Evolutionary conservation across 1,284 basidiomycete species (phyloP).

Genomic region (Peniophora sp.): DNA sequence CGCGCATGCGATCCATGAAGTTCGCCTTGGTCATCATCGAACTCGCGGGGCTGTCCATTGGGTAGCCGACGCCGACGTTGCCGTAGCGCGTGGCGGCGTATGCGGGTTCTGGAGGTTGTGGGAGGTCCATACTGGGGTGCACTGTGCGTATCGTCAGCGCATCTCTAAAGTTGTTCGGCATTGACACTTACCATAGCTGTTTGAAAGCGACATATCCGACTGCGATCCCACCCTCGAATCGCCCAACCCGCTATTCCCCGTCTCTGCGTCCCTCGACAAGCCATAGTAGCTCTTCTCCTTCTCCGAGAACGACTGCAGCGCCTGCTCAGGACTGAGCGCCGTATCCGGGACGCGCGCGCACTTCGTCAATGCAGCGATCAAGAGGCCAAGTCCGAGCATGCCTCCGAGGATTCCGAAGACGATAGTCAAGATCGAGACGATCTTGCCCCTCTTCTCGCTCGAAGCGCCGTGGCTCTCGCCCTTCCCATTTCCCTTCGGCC

Average conservation of each 20-base stretch:
- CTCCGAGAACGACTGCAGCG: conserved; percentile 43
- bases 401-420: conserved; percentile 58
- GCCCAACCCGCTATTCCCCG: conserved; percentile 17
- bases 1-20: conserved; percentile 50
- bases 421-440: conserved; percentile 52
- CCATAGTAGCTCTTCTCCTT: conserved; percentile 65
- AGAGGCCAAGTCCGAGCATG: conserved; percentile 42
- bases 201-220: neutral
- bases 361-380: conserved; percentile 47
- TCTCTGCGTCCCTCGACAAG: conserved; percentile 22
- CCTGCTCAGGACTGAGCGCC: conserved; percentile 50
- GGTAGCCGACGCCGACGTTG: conserved; percentile 27
- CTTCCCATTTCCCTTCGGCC: conserved; percentile 20
- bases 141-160: neutral
- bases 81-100: conserved; percentile 39
- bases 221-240: neutral
- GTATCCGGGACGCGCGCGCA: conserved; percentile 50
- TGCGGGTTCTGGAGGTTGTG: conserved; percentile 15
- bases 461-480: neutral
- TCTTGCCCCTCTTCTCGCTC: conserved; percentile 34
- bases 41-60: conserved; percentile 18
- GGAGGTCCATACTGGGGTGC: neutral
- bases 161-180: neutral
- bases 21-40: conserved; percentile 52
- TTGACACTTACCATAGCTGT: neutral